phyloP scores from a whole-genome alignment of 192 early-diverging fungal genomes.

The Umbelopsis sp. region DNA sequence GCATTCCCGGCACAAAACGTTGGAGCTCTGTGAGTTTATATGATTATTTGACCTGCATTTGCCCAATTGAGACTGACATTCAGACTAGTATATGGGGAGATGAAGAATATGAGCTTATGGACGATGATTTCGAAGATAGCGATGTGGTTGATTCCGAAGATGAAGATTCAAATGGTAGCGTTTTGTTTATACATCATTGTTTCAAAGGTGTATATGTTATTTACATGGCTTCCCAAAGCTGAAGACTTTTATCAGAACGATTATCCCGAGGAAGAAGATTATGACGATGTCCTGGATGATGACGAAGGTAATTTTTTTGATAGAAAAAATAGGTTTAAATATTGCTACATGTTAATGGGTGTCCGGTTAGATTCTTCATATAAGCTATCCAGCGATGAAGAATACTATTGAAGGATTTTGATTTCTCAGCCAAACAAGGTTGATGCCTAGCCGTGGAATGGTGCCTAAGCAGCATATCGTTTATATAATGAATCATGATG shows the following conservation, averaged over 20 bases:
- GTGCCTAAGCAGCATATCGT: too few species aligned
- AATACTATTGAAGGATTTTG: neutral
- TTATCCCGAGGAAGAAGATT: conserved; percentile 72
- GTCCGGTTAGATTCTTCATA: neutral
- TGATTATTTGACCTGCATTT: neutral
- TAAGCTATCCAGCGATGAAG: conserved; percentile 2
- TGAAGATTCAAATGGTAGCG: conserved; percentile 65
- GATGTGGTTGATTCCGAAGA: conserved; percentile 46
- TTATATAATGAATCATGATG: neutral
- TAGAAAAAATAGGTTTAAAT: neutral
- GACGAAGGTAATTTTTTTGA: conserved; percentile 44
- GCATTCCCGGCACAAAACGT: conserved; percentile 38
- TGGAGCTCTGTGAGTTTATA: conserved; percentile 49
- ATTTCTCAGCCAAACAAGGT: too few species aligned
- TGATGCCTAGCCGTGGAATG: too few species aligned
- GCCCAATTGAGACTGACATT: neutral
- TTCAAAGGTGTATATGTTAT: conserved; percentile 23
- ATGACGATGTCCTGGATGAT: conserved; percentile 31
- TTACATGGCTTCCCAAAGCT: conserved; percentile 47
- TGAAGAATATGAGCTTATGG: conserved; percentile 44
- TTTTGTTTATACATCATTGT: conserved; percentile 31
- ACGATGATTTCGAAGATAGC: conserved; percentile 38
- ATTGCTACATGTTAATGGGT: neutral
- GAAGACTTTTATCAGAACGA: conserved; percentile 82
- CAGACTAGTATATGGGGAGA: conserved; percentile 51